Conservation (phyloP, 1,284 basidiomycete genomes). For the Apiotrichum sp. region DNA sequence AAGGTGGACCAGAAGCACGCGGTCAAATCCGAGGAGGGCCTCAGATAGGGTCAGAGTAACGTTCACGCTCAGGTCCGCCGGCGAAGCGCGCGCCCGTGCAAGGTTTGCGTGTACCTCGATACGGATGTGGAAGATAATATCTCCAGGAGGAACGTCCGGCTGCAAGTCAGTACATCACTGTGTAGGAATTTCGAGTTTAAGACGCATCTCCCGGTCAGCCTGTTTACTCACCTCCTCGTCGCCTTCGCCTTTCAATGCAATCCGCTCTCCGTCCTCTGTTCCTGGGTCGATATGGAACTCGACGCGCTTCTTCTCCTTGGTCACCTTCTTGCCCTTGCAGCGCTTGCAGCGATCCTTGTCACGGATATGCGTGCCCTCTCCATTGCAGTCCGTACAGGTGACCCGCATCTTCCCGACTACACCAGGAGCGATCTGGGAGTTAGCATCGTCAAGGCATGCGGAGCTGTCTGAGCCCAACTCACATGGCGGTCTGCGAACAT, state of each 20-base stretch:
- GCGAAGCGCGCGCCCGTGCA: constrained; percentile 22
- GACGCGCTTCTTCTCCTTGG: constrained; percentile 79
- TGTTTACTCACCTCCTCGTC: constrained; percentile 66
- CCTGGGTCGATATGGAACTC: constrained; percentile 82
- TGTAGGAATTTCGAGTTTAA: neutral
- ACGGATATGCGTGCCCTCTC: constrained; percentile 69
- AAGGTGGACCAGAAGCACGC: constrained; percentile 78
- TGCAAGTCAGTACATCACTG: constrained; percentile 32
- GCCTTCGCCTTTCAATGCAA: constrained; percentile 81
- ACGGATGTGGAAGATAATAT: constrained; percentile 79
- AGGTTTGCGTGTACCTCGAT: constrained; percentile 67
- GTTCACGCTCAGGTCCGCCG: constrained; percentile 32
- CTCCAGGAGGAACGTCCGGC: constrained; percentile 75
- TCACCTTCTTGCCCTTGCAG: constrained; percentile 80
- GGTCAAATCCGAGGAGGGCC: constrained; percentile 80
- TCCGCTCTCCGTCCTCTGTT: constrained; percentile 76
- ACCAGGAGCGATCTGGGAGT: constrained; percentile 37
- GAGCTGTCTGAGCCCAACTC: constrained; percentile 8
- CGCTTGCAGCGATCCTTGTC: constrained; percentile 97
- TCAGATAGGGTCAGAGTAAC: constrained; percentile 75
- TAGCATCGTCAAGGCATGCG: neutral
- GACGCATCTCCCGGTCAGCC: constrained; percentile 43
- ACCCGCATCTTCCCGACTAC: constrained; percentile 50
- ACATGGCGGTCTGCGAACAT: constrained; percentile 44
- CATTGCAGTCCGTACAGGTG: constrained; percentile 71